Base-by-base conservation (phyloP, 1,284 basidiomycete genomes). In the Austroboletus niveus region DNA sequence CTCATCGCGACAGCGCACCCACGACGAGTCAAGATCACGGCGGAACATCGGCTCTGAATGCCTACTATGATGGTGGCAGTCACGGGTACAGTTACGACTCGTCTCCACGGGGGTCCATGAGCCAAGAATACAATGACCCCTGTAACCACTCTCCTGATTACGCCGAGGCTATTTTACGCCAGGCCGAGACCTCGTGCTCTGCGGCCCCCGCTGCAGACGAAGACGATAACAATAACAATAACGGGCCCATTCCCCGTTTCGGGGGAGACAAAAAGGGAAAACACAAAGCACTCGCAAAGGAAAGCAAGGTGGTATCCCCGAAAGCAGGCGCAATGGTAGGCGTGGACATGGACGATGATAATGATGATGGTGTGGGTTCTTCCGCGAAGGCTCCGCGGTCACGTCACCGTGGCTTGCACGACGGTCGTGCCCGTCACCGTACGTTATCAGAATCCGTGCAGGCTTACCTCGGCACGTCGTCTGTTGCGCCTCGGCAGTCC, bases 381-480 rank as follows among this genome's bases (percentile, higher is more conserved):
- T 48, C 55, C 54, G 57, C 57, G 54, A 54, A 53, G 31, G 15
- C 50, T 40, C 50, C 10, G 9, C 5, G 10, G 24, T 52, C 61
- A 55, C 60, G 55, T 56, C 62, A 62, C 35, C 54, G 48, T 24
- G 29, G 48, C 45, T 35, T 54, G 39, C 29, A 31, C 17, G 20
- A 39, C 14, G 52, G 58, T 30, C 64, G 55, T 38, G 64, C 67
- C 46, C 70, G 73, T 53, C 65, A 69, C 47, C 70, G 65, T 51
- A 73, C 68, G 55, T 67, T 81, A 44, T 68, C 73, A 44, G 74
- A 78, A 55, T 75, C 78, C 12, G 72, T 84, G 15, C 78, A 76
- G 43, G 74, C 76, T 7, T 75, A 83, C 59, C 74, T 84, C 47
- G 42, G 42, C 10, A 49, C 42, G 17, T 47, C 63, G 8, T 27